phyloP scores from a whole-genome alignment of 306 rosid species.

The Gleditsia sinensis region DNA sequence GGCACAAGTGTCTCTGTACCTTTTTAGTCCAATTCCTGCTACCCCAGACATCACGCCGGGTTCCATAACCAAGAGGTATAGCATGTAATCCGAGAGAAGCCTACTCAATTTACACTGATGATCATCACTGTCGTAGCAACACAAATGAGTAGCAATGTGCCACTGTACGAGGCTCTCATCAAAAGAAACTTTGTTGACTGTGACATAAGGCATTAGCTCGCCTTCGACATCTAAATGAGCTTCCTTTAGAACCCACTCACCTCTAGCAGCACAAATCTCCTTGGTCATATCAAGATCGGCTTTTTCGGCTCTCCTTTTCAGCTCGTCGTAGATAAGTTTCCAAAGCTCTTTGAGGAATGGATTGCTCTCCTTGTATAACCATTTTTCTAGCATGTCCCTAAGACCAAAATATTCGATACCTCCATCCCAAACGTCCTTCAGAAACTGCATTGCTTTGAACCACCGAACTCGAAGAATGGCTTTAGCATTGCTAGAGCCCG shows the following conservation, averaged over 20 bases:
- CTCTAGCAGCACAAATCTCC: neutral
- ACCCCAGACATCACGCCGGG: neutral
- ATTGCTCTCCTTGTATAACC: neutral
- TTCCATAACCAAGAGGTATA: neutral
- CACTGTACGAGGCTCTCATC: conserved; percentile 16
- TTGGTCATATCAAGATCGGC: neutral
- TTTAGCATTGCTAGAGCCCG: too few species aligned
- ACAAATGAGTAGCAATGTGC: conserved; percentile 27
- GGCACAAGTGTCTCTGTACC: too few species aligned
- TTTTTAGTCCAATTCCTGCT: neutral
- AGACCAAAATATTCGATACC: too few species aligned
- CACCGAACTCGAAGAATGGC: too few species aligned
- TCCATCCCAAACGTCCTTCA: too few species aligned
- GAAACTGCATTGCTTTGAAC: too few species aligned
- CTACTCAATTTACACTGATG: neutral
- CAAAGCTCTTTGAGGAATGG: neutral
- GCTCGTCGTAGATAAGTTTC: neutral
- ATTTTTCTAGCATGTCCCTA: neutral
- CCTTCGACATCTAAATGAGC: neutral
- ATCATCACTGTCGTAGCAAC: neutral
- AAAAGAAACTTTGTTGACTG: neutral
- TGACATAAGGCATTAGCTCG: neutral
- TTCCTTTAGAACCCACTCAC: neutral
- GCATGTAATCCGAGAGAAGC: conserved; percentile 17
- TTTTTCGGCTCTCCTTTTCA: neutral